Evolutionary conservation across 768 basidiomycete species (phyloP).

Genomic region (Leccinellum albellum): DNA sequence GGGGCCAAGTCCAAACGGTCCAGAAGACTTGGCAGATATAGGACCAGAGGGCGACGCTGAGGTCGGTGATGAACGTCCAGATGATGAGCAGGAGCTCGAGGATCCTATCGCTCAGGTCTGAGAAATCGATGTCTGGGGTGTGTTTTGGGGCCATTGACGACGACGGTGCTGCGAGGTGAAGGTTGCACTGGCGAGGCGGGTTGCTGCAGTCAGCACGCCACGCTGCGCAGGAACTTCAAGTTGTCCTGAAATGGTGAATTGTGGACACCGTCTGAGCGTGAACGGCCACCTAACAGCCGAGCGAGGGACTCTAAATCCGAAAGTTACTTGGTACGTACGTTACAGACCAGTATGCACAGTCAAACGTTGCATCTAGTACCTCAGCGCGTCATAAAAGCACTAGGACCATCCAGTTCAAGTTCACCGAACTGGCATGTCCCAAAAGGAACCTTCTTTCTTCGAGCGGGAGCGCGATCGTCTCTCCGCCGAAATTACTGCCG

Average conservation of each 20-base stretch:
- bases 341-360: neutral
- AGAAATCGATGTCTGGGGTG: slow-evolving; percentile 17
- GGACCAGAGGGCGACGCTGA: slow-evolving; percentile 9
- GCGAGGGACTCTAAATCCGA: neutral
- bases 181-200: neutral
- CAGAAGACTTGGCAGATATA: slow-evolving; percentile 3
- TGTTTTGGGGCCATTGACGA: slow-evolving; percentile 15
- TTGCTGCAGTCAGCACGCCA: neutral
- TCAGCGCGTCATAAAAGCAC: neutral
- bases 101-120: slow-evolving; percentile 13
- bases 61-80: slow-evolving; percentile 1
- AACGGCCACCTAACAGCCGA: neutral
- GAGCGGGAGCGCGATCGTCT: slow-evolving; percentile 77
- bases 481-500: slow-evolving; percentile 68
- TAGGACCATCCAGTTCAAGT: neutral
- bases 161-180: neutral
- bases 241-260: neutral
- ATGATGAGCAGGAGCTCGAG: slow-evolving; percentile 11
- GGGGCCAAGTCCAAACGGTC: slow-evolving; percentile 19
- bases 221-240: neutral
- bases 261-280: neutral
- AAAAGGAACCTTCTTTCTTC: slow-evolving; percentile 57
- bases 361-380: neutral
- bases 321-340: neutral
- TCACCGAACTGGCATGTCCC: slow-evolving; percentile 21